These are phyloP conservation scores for Lentinula boryana DNA, from an alignment of 768 basidiomycete species.

Conservation along the genomic window DNA sequence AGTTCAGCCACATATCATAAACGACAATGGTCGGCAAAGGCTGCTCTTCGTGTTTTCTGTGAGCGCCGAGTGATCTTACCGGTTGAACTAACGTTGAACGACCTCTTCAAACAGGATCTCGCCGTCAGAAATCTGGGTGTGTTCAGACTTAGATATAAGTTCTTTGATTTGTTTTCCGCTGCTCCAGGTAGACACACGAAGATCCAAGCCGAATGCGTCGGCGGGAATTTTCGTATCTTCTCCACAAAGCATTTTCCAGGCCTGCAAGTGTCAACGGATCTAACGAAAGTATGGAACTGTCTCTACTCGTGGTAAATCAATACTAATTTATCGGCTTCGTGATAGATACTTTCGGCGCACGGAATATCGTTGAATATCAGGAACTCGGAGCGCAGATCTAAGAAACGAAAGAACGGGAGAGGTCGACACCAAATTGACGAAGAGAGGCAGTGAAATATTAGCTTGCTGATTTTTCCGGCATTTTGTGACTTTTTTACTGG, in stretches of 20 bases:
- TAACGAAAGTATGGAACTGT: slow-evolving; percentile 48
- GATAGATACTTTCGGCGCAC: not conserved
- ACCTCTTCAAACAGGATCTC: slow-evolving; percentile 41
- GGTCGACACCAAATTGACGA: not conserved
- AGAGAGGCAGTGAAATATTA: no score
- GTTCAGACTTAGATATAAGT: slow-evolving; percentile 60
- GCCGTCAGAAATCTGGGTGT: slow-evolving; percentile 62
- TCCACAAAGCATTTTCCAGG: slow-evolving; percentile 72
- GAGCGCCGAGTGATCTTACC: slow-evolving; percentile 12
- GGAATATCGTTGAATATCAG: not conserved
- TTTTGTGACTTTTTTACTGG: no score
- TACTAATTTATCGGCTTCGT: not conserved
- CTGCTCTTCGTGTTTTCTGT: slow-evolving; percentile 65
- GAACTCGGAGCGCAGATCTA: not conserved
- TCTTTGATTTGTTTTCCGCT: slow-evolving; percentile 53
- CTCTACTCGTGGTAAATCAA: no score
- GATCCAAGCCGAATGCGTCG: slow-evolving; percentile 60
- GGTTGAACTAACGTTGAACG: not conserved
- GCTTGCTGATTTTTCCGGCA: no score
- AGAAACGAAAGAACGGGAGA: not conserved
- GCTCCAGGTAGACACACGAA: slow-evolving; percentile 26
- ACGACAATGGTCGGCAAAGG: slow-evolving; percentile 48
- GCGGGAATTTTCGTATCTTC: slow-evolving; percentile 57
- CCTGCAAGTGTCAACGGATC: slow-evolving; percentile 56
- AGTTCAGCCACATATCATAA: slow-evolving; percentile 47